Evolutionary conservation across 805 yeast species (phyloP).

Genomic region (Ogataea chonburiensis): DNA sequence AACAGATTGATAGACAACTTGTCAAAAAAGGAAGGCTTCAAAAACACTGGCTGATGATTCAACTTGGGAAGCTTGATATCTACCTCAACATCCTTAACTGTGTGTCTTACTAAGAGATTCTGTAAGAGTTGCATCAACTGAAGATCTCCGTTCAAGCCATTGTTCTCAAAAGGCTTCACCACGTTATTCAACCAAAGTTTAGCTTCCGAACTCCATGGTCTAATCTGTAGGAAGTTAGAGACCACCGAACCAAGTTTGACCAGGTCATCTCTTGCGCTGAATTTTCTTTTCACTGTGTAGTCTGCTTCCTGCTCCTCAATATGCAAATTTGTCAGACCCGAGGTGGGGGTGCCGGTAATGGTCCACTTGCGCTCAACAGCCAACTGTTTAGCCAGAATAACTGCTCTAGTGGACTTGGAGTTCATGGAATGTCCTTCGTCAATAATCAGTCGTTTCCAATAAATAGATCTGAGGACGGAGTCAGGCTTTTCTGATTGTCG

Average conservation of each 20-base stretch:
- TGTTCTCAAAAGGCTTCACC: constrained; percentile 46
- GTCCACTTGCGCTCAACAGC: constrained; percentile 67
- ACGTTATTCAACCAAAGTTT: constrained; percentile 48
- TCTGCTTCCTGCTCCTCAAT: constrained; percentile 38
- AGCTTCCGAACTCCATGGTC: constrained; percentile 52
- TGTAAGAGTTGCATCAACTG: constrained; percentile 44
- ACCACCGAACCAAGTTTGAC: constrained; percentile 51
- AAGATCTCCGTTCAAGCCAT: constrained; percentile 39
- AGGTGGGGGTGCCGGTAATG: constrained; percentile 74
- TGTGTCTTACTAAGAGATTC: constrained; percentile 56
- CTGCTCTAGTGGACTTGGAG: constrained; percentile 50
- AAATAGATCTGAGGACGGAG: constrained; percentile 42
- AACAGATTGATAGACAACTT: constrained; percentile 61
- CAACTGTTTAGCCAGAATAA: constrained; percentile 46
- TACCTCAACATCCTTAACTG: constrained; percentile 48
- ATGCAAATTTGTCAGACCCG: constrained; percentile 60
- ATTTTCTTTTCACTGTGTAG: constrained; percentile 49
- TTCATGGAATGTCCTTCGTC: constrained; percentile 74
- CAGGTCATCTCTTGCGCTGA: constrained; percentile 54
- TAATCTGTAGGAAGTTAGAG: constrained; percentile 52
- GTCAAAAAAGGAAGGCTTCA: constrained; percentile 64
- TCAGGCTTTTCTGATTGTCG: constrained; percentile 36
- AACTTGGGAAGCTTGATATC: constrained; percentile 59
- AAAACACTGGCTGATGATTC: constrained; percentile 54
- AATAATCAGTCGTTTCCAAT: constrained; percentile 70